Conservation (phyloP, 148 eudicot species). For the Camellia granthamiana region DNA sequence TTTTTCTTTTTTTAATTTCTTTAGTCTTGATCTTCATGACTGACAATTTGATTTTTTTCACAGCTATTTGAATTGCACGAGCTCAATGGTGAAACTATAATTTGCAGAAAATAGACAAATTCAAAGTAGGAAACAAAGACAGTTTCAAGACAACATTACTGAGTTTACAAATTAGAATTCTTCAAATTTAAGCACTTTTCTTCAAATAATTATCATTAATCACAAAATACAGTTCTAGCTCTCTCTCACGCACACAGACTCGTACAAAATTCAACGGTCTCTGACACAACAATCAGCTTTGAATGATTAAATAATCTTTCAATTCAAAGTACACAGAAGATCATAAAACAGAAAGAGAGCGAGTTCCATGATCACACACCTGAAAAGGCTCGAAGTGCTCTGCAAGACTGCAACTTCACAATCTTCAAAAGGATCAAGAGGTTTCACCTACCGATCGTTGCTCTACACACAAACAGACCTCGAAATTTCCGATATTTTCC, state of each 20-base stretch:
- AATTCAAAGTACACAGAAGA: neutral
- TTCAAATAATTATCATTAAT: too few relatives aligned
- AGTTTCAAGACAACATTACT: too few relatives aligned
- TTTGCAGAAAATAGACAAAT: too few relatives aligned
- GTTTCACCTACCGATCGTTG: slow-evolving; percentile 8
- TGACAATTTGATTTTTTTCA: too few relatives aligned
- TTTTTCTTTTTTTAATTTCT: too few relatives aligned
- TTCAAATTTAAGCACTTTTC: too few relatives aligned
- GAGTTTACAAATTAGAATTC: too few relatives aligned
- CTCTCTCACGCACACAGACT: too few relatives aligned
- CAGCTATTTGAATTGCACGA: too few relatives aligned
- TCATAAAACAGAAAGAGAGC: neutral
- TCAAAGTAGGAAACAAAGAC: too few relatives aligned
- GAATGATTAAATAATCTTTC: neutral
- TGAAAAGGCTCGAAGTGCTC: neutral
- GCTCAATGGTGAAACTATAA: too few relatives aligned
- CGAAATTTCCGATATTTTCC: neutral
- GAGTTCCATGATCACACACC: slow-evolving; percentile 18
- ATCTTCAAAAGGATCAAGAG: neutral
- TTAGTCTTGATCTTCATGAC: too few relatives aligned
- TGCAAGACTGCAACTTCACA: neutral
- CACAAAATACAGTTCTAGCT: neutral
- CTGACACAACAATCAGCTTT: neutral
- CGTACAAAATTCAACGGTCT: neutral
- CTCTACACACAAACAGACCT: neutral